A percentile compares a stretch with the other conserved stretches of the same genome.
These are phyloP conservation scores for Entomortierella lignicola DNA, from an alignment of 192 early-diverging fungal species.

Conservation along the genomic window DNA sequence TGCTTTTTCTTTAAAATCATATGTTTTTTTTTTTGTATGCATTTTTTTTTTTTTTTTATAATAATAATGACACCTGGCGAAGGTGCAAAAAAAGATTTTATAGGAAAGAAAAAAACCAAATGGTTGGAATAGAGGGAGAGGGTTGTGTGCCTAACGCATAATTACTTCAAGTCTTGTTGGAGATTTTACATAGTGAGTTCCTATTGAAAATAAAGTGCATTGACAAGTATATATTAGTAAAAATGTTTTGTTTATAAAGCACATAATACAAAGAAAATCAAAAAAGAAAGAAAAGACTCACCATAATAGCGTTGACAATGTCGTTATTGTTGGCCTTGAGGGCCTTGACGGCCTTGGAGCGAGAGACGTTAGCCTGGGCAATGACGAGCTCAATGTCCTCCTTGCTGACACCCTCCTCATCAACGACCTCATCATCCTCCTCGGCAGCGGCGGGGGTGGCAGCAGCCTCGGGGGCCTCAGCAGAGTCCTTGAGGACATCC, in stretches of 20 bases:
- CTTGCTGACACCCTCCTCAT: constrained; percentile 81
- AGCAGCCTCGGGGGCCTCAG: constrained; percentile 50
- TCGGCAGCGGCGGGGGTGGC: constrained; percentile 53
- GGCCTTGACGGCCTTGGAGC: constrained; percentile 92
- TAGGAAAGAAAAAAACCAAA: too few species aligned
- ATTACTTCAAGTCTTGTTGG: not conserved
- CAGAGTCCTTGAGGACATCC: constrained; percentile 66
- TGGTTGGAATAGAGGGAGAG: not conserved
- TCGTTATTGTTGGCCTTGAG: constrained; percentile 89
- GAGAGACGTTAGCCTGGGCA: constrained; percentile 86
- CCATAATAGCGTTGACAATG: constrained; percentile 98
- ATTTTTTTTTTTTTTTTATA: not conserved
- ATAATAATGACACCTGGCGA: too few species aligned
- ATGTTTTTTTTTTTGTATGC: not conserved
- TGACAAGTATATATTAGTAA: not conserved
- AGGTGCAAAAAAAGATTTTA: too few species aligned
- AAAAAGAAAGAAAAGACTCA: constrained; percentile 13
- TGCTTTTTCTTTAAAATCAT: too few species aligned
- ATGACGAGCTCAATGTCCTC: constrained; percentile 95
- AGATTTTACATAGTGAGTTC: constrained; percentile 49
- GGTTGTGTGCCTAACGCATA: not conserved
- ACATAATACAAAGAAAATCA: not conserved
- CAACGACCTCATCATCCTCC: constrained; percentile 77
- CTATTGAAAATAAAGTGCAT: not conserved
- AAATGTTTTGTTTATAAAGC: not conserved